Percentiles rank a stretch among this genome's conserved stretches.
Evolutionary conservation across 2,329 filamentous ascomycete species (phyloP).

Genomic region (Grosmannia penicillata): DNA sequence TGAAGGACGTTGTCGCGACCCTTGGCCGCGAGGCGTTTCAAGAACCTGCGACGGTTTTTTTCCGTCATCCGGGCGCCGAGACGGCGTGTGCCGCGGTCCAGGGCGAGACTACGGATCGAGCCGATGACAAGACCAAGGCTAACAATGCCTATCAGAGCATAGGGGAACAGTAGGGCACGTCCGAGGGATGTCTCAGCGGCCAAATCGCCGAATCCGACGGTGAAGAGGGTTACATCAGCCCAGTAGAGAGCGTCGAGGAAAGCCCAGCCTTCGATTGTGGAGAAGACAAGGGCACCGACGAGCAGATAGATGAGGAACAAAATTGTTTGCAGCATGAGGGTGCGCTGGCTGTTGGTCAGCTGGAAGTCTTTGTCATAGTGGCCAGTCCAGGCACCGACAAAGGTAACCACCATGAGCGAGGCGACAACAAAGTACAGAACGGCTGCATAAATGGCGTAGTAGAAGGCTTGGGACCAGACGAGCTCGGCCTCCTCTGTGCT

Average conservation of each 20-base stretch:
- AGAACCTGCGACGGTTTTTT: conserved; percentile 35
- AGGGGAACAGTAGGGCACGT: conserved; percentile 65
- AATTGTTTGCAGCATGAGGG: conserved; percentile 82
- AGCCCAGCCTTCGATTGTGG: conserved; percentile 54
- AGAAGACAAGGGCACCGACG: conserved; percentile 62
- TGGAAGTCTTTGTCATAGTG: conserved; percentile 69
- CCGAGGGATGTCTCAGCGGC: conserved; percentile 35
- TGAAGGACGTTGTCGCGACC: conserved; percentile 32
- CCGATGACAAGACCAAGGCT: conserved; percentile 35
- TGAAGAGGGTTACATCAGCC: conserved; percentile 57
- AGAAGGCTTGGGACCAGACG: conserved; percentile 67
- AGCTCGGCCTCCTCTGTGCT: conserved; percentile 29
- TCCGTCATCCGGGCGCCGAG: conserved; percentile 44
- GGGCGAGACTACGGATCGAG: conserved; percentile 35
- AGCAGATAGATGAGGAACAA: conserved; percentile 70
- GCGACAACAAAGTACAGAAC: conserved; percentile 67
- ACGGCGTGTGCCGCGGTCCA: conserved; percentile 40
- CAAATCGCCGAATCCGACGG: conserved; percentile 47
- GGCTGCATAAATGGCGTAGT: conserved; percentile 71
- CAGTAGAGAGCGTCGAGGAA: conserved; percentile 71
- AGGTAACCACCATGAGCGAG: conserved; percentile 63
- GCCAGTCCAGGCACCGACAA: conserved; percentile 53
- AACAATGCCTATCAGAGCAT: conserved; percentile 67
- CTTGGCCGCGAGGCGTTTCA: conserved; percentile 28
- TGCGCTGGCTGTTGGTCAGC: conserved; percentile 68